Evolutionary conservation across 805 yeast genomes (phyloP).

Genomic region (Zygosaccharomyces gambellarensis): DNA sequence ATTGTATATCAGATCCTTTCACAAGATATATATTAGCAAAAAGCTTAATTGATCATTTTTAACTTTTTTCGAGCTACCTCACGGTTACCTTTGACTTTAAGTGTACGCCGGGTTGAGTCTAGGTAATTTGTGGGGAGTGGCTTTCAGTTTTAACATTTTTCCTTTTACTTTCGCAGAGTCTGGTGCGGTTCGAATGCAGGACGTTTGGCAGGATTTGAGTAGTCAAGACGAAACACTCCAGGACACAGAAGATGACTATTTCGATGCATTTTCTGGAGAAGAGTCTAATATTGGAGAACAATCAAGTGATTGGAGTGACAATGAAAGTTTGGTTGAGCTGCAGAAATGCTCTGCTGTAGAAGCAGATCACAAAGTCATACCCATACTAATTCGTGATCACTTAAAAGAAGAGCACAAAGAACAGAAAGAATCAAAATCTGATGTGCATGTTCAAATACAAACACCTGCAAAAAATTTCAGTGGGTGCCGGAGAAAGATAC

Average conservation of each 20-base stretch:
- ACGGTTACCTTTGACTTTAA: background rate
- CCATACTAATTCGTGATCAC: constrained; percentile 8
- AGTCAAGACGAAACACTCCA: background rate
- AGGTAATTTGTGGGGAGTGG: background rate
- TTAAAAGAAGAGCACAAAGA: background rate
- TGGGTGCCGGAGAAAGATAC: constrained; percentile 7
- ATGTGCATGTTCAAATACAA: constrained; percentile 8
- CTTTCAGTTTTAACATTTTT: too few species aligned
- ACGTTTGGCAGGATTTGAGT: background rate
- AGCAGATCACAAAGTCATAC: background rate
- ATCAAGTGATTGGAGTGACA: background rate
- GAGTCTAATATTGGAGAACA: background rate
- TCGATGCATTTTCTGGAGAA: background rate
- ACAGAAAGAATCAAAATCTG: background rate
- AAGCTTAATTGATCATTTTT: background rate
- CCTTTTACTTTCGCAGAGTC: background rate
- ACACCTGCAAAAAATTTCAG: constrained; percentile 8
- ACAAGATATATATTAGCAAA: background rate
- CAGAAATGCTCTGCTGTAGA: background rate
- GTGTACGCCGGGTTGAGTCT: background rate
- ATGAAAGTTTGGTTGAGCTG: background rate
- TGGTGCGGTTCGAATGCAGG: background rate
- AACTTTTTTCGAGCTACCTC: background rate
- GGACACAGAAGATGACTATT: background rate
- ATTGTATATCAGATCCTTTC: background rate